Conservation (phyloP, 148 eudicot genomes). For the Rhododendron kiyosumense region DNA sequence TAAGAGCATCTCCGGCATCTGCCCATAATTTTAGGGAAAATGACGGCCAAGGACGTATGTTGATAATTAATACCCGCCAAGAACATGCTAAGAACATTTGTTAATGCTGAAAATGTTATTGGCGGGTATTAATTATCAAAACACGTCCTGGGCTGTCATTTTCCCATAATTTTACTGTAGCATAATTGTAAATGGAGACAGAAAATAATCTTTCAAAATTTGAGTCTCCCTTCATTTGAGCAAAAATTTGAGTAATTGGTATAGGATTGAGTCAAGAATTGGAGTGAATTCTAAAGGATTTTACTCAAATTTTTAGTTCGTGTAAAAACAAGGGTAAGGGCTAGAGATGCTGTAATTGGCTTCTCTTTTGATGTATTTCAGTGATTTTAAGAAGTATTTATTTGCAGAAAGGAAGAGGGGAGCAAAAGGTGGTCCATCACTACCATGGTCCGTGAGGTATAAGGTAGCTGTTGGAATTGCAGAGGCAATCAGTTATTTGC, state of each 20-base stretch:
- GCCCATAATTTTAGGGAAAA: background rate
- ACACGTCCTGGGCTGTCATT: too few relatives aligned
- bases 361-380: conserved; percentile 1
- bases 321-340: background rate
- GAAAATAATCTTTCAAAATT: background rate
- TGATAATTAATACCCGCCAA: too few relatives aligned
- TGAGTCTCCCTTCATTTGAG: background rate
- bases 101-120: too few relatives aligned
- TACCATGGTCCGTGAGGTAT: conserved; percentile 81
- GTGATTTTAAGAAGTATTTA: conserved; percentile 8
- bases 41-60: too few relatives aligned
- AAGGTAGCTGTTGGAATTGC: conserved; percentile 87
- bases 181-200: background rate
- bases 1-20: background rate
- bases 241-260: background rate
- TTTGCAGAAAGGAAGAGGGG: conserved; percentile 70
- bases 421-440: conserved; percentile 56
- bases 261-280: background rate
- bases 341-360: background rate
- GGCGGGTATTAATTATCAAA: too few relatives aligned
- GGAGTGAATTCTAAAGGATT: background rate
- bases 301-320: background rate
- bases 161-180: background rate
- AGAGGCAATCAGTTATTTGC: conserved; percentile 79
- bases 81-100: too few relatives aligned